Percentiles rank a stretch among this genome's conserved stretches.
phyloP scores from a whole-genome alignment of 2,329 filamentous ascomycete genomes.

The Pezicula neosporulosa region DNA sequence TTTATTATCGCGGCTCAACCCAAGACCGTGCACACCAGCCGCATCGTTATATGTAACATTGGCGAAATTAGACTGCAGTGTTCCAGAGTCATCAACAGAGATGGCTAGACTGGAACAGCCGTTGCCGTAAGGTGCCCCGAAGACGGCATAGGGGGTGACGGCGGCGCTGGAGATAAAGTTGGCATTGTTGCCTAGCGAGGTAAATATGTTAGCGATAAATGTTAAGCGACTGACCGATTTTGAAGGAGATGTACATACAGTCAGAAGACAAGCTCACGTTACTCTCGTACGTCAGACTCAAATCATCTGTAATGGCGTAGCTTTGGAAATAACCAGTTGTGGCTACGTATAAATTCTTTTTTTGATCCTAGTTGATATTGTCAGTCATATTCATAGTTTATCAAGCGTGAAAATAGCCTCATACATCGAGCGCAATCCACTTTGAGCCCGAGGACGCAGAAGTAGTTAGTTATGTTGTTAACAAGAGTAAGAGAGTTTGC shows the following conservation, averaged over 20 bases:
- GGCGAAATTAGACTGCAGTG: conserved; percentile 9
- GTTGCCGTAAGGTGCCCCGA: conserved; percentile 17
- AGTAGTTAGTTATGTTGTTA: conserved; percentile 15
- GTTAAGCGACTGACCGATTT: no score
- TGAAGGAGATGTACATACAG: conserved; percentile 1
- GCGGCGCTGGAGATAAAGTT: conserved; percentile 13
- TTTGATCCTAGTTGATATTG: conserved; percentile 1
- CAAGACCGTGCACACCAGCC: conserved; percentile 25
- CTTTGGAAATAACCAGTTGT: conserved; percentile 14
- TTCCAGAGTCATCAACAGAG: conserved; percentile 17
- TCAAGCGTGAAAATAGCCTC: neutral
- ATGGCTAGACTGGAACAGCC: conserved; percentile 18
- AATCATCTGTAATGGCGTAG: conserved; percentile 14
- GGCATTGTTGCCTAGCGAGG: conserved; percentile 6
- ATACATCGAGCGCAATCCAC: conserved; percentile 18
- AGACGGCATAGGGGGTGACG: conserved; percentile 17
- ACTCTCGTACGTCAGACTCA: conserved; percentile 12
- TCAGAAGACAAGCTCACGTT: conserved; percentile 10
- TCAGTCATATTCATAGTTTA: neutral
- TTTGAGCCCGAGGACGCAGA: conserved; percentile 16
- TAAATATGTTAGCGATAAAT: neutral
- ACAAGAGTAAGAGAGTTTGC: conserved; percentile 17
- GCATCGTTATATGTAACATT: conserved; percentile 17
- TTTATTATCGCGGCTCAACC: conserved; percentile 17
- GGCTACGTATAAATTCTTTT: conserved; percentile 16